phyloP scores from a whole-genome alignment of 1,139 yeast genomes.

The Debaryomyces nepalensis region DNA sequence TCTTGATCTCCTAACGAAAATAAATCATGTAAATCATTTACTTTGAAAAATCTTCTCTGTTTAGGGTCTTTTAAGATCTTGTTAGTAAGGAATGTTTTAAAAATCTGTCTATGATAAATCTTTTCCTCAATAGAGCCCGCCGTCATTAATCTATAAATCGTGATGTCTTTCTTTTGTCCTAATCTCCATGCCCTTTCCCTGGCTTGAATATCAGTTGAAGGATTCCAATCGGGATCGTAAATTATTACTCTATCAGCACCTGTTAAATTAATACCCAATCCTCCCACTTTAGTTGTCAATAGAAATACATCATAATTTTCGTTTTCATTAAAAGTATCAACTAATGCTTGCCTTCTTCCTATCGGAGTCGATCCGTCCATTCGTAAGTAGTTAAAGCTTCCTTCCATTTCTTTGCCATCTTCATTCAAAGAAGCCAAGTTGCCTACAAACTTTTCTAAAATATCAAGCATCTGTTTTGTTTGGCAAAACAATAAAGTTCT shows the following conservation, averaged over 20 bases:
- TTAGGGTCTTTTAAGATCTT: constrained; percentile 95
- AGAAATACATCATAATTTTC: constrained; percentile 65
- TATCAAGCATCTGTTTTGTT: constrained; percentile 92
- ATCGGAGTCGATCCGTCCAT: constrained; percentile 97
- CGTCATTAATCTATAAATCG: constrained; percentile 88
- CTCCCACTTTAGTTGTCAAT: constrained; percentile 93
- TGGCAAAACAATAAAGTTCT: constrained; percentile 86
- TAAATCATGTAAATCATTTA: constrained; percentile 87
- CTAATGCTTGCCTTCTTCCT: constrained; percentile 71
- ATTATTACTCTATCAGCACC: constrained; percentile 96
- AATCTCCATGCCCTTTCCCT: constrained; percentile 97
- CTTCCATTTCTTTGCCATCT: constrained; percentile 18
- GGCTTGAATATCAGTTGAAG: constrained; percentile 96
- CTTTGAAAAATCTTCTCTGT: constrained; percentile 89
- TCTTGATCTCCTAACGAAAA: constrained; percentile 81
- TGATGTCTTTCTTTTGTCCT: constrained; percentile 94
- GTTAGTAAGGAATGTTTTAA: constrained; percentile 91
- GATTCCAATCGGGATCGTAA: constrained; percentile 98
- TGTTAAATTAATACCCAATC: constrained; percentile 89
- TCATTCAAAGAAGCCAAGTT: constrained; percentile 38
- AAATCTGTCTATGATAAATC: constrained; percentile 93
- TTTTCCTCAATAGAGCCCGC: constrained; percentile 97
- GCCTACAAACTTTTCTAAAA: constrained; percentile 65
- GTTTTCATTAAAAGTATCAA: constrained; percentile 76
- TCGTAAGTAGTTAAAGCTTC: constrained; percentile 58